Percentiles rank a stretch among this genome's conserved stretches.
Conservation (phyloP, 2,329 filamentous ascomycete species). For the Colletotrichum karsti region DNA sequence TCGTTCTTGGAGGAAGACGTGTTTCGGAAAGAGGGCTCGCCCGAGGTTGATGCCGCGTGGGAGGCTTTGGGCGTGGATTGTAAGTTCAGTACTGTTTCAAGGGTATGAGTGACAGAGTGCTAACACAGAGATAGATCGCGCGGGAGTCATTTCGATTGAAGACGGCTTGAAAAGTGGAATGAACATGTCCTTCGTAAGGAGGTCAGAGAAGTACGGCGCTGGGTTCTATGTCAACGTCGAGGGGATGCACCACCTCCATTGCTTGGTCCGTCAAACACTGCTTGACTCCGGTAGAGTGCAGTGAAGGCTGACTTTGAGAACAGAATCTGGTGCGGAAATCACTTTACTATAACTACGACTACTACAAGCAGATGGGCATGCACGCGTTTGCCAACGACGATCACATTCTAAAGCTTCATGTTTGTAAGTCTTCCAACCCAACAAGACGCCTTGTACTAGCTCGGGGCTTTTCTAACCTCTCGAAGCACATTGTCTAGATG, state of each 20-base stretch:
- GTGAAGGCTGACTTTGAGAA: neutral
- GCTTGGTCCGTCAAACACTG: constrained; percentile 50
- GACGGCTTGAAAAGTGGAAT: constrained; percentile 61
- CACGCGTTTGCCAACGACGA: constrained; percentile 66
- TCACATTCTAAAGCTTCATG: constrained; percentile 61
- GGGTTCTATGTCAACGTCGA: constrained; percentile 67
- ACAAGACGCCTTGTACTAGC: too few relatives aligned
- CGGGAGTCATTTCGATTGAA: constrained; percentile 56
- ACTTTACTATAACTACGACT: constrained; percentile 66
- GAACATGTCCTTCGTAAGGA: constrained; percentile 62
- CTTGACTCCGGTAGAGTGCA: neutral
- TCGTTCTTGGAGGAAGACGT: constrained; percentile 62
- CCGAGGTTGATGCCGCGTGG: constrained; percentile 68
- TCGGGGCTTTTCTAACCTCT: neutral
- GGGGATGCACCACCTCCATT: constrained; percentile 66
- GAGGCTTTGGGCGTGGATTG: constrained; percentile 52
- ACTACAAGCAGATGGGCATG: constrained; percentile 58
- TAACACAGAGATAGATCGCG: constrained; percentile 43
- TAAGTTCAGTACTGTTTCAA: constrained; percentile 38
- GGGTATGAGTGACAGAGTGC: neutral
- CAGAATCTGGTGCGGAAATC: constrained; percentile 67
- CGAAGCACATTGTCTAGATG: constrained; percentile 67
- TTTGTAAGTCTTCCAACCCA: constrained; percentile 56
- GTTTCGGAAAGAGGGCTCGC: constrained; percentile 57
- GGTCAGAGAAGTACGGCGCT: constrained; percentile 63